Base-by-base conservation (phyloP, 352 stramenopile genomes). In the Proteromonas lacertae region DNA sequence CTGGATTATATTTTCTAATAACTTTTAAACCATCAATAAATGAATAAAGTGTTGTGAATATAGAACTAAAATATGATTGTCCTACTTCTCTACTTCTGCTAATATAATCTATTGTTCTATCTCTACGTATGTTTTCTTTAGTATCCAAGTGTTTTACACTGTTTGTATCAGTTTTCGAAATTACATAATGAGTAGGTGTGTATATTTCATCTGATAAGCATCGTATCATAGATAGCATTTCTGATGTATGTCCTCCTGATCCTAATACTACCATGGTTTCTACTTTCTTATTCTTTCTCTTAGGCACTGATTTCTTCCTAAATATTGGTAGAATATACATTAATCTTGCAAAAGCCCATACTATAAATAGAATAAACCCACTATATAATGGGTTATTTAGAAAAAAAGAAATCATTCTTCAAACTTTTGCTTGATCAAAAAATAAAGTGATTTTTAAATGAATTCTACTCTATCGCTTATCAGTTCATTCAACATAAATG, bases 201-300 rank as follows among this genome's bases (percentile, higher is more conserved):
- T 78, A 82, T 6, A 63, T 23, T 1, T 62, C 46, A 16, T 51
- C 44, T 29, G 60, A 48, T n/a, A 82, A 40, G 6, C 45, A 38
- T 51, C 72, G 66, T 41, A 83, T 72, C 32, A 84, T 66, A 51
- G 73, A 75, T 13, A 87, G 60, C 60, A 87, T 71, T 57, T 87
- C 71, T 23, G 70, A 78, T 29, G 71, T 87, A 52, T 87, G 71
- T 25, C 71, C 71, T 16, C 52, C 31, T 22, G 31, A 36, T 36
- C 31, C 31, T 16, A 7, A 36, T 14, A 36, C 14, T 7, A 36
- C 31, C 31, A 36, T 36, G n/a, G 17, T 23, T n/a, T 26, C 9
- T 26, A 9, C 23, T 26, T 26, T 26, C 4, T 4, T 9, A 9
- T 26, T 26, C n/a, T n/a, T n/a, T n/a, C n/a, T n/a, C n/a, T n/a